Evolutionary conservation across 495 filamentous ascomycete genomes (phyloP), one percentile per base, ranked within the genome.

Genomic region (Hypoxylon cercidicola): DNA sequence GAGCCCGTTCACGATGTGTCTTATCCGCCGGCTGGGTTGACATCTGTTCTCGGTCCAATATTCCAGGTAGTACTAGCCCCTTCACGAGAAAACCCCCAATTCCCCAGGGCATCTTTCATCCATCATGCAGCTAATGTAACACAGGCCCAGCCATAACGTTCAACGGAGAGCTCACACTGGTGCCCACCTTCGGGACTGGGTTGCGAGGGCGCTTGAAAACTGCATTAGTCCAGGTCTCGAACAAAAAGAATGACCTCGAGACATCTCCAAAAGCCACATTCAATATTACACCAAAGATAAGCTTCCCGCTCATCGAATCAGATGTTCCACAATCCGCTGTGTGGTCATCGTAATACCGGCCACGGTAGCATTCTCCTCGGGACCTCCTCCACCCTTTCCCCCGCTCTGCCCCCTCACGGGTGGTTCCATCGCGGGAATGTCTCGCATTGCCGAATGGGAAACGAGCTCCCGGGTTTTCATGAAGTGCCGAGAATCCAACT

Each of bases 361-460:
- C 13, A 21, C n/a, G n/a, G 57, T 53, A 35, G 13, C 32, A 66
- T n/a, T n/a, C n/a, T n/a, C n/a, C n/a, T n/a, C n/a, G n/a, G n/a
- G n/a, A 47, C 23, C 19, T 12, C 11, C 43, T 35, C 37, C 44
- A 34, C 40, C 1, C 12, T 57, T 49, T 49, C 50, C 62, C 55
- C 62, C 55, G 60, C 43, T 25, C 55, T 40, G 57, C 63, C 63
- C 56, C 51, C 62, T 61, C 44, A 25, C 45, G 30, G 37, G n/a
- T n/a, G n/a, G n/a, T n/a, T n/a, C n/a, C n/a, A n/a, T n/a, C n/a
- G n/a, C n/a, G n/a, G n/a, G n/a, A n/a, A n/a, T n/a, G n/a, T n/a
- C n/a, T 18, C 52, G 51, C 56, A 56, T 56, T 61, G 39, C 56
- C 51, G 56, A 56, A n/a, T n/a, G n/a, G n/a, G 51, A 39, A 56